phyloP scores from a whole-genome alignment of 2,329 filamentous ascomycete genomes.

The Leptographium flavum region DNA sequence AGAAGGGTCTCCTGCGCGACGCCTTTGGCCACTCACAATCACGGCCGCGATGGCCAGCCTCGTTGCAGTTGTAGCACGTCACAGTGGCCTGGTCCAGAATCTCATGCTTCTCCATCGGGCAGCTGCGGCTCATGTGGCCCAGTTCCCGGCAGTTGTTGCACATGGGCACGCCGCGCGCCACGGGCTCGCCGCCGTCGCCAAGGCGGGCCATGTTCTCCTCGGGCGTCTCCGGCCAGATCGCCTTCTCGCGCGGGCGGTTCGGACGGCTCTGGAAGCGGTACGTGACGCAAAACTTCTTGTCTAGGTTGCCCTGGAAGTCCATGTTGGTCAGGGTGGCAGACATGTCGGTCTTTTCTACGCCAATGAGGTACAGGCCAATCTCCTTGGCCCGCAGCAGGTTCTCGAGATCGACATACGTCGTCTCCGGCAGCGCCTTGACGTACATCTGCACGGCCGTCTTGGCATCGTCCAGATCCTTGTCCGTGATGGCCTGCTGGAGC shows the following conservation, averaged over 20 bases:
- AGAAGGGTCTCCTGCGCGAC: background rate
- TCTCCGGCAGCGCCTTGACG: constrained; percentile 41
- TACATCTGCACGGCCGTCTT: constrained; percentile 47
- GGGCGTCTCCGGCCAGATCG: constrained; percentile 41
- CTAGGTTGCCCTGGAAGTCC: constrained; percentile 55
- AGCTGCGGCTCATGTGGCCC: constrained; percentile 48
- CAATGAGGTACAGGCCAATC: constrained; percentile 47
- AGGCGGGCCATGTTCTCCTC: constrained; percentile 51
- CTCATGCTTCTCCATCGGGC: constrained; percentile 42
- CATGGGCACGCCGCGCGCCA: constrained; percentile 41
- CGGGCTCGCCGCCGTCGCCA: constrained; percentile 49
- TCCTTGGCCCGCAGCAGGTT: constrained; percentile 37
- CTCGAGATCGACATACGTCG: constrained; percentile 49
- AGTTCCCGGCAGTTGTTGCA: constrained; percentile 51
- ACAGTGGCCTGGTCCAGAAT: constrained; percentile 27
- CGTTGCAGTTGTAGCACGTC: constrained; percentile 50
- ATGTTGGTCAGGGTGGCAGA: constrained; percentile 49
- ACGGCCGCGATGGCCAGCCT: constrained; percentile 50
- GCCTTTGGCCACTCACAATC: constrained; percentile 48
- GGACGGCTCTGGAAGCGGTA: constrained; percentile 47
- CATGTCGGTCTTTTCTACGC: constrained; percentile 39
- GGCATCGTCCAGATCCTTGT: constrained; percentile 46
- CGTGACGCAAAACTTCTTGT: constrained; percentile 48
- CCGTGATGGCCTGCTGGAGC: constrained; percentile 34
- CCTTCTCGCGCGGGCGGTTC: constrained; percentile 40